phyloP scores from a whole-genome alignment of 2,329 filamentous ascomycete genomes.

The Cladophialophora psammophila region DNA sequence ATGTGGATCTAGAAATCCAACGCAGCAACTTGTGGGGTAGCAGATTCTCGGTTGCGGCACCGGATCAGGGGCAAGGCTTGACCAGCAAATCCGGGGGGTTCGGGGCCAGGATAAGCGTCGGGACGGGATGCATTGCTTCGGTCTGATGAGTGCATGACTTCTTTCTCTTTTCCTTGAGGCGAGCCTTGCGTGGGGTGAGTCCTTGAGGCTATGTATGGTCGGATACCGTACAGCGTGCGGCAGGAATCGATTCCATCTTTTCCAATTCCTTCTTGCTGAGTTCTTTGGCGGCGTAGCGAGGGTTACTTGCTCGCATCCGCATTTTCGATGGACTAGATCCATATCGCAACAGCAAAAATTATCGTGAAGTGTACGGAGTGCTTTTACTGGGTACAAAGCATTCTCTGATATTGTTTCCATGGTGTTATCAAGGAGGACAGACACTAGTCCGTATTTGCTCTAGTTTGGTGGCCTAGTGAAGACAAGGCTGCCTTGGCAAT shows the following conservation, averaged over 20 bases:
- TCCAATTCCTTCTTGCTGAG: not conserved
- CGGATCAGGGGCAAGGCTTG: slow-evolving; percentile 12
- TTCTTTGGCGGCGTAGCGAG: not conserved
- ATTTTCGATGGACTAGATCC: too few species aligned
- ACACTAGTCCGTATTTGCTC: not conserved
- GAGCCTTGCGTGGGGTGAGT: not conserved
- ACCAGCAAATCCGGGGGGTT: not conserved
- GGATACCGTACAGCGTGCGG: not conserved
- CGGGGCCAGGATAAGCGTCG: not conserved
- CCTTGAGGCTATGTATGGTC: not conserved
- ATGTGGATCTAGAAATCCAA: not conserved
- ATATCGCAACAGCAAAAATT: not conserved
- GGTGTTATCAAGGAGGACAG: not conserved
- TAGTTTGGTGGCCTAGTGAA: not conserved
- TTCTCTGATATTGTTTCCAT: not conserved
- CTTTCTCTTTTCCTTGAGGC: not conserved
- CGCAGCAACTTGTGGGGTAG: slow-evolving; percentile 11
- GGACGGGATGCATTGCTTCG: not conserved
- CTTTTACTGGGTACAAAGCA: too few species aligned
- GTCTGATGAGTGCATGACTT: not conserved
- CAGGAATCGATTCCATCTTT: not conserved
- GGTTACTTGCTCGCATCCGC: not conserved
- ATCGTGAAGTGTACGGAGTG: not conserved
- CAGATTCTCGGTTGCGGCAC: slow-evolving; percentile 19
- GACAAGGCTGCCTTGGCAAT: not conserved